These are phyloP conservation scores for Iberis amara DNA, from an alignment of 441 rosid genomes.

Conservation along the genomic window DNA sequence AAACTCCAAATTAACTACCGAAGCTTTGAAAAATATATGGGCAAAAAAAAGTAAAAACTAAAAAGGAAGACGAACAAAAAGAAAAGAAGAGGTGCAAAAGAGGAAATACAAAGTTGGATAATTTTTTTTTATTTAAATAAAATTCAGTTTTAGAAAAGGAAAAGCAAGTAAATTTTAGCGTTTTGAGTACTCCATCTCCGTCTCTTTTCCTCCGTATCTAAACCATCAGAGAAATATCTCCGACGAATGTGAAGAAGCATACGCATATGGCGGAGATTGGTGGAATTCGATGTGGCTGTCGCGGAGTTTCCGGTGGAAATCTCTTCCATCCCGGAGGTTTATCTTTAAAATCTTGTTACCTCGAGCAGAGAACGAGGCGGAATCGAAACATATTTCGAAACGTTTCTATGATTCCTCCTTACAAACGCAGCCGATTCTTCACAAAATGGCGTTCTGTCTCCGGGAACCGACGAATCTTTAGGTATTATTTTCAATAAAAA, in stretches of 20 bases:
- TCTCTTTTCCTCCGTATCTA: conserved; percentile 36
- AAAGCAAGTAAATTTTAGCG: conserved; percentile 10
- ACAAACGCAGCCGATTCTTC: conserved; percentile 25
- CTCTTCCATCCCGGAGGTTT: conserved; percentile 28
- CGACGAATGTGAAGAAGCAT: conserved; percentile 27
- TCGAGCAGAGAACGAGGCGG: conserved; percentile 33
- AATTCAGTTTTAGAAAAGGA: background rate
- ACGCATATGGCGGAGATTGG: conserved; percentile 33
- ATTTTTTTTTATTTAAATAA: conserved; percentile 1
- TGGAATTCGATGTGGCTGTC: conserved; percentile 45
- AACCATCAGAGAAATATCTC: conserved; percentile 34
- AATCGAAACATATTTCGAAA: conserved; percentile 40
- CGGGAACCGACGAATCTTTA: conserved; percentile 41
- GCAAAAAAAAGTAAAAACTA: background rate
- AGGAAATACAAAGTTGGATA: background rate
- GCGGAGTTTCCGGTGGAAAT: conserved; percentile 34
- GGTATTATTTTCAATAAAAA: conserved; percentile 26
- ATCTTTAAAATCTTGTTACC: conserved; percentile 30
- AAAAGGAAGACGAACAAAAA: background rate
- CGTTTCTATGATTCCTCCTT: conserved; percentile 41
- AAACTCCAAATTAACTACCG: background rate
- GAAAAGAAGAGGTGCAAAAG: conserved; percentile 4
- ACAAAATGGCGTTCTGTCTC: conserved; percentile 40
- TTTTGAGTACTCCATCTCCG: conserved; percentile 32
- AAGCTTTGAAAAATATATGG: background rate